phyloP scores from a whole-genome alignment of 2,329 filamentous ascomycete genomes.

The Aureobasidium sp. region DNA sequence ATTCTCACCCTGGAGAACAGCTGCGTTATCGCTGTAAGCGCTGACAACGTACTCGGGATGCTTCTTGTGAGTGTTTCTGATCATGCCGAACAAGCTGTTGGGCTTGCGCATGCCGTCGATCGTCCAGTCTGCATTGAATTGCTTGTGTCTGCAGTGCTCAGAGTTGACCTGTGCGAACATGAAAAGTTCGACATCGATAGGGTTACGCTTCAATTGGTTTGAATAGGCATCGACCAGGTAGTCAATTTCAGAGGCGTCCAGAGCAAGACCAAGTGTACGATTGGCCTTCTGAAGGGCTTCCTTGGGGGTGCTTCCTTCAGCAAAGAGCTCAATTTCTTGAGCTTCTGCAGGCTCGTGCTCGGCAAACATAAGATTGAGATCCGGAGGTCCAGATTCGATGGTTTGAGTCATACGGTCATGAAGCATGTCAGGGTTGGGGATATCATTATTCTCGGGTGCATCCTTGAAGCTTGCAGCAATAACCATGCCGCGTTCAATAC shows the following conservation, averaged over 20 bases:
- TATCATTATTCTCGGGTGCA: conserved; percentile 40
- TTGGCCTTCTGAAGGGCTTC: conserved; percentile 76
- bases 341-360: conserved; percentile 48
- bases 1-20: conserved; percentile 69
- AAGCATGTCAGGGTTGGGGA: conserved; percentile 60
- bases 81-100: conserved; percentile 88
- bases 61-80: conserved; percentile 81
- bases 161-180: conserved; percentile 99
- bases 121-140: conserved; percentile 95
- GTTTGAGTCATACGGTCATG: conserved; percentile 95
- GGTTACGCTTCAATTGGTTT: conserved; percentile 53
- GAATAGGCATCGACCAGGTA: conserved; percentile 84
- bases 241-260: conserved; percentile 83
- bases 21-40: conserved; percentile 95
- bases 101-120: conserved; percentile 78
- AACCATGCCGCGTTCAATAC: conserved; percentile 80
- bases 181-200: conserved; percentile 90
- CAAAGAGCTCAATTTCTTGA: conserved; percentile 35
- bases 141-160: conserved; percentile 81
- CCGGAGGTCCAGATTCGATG: conserved; percentile 58
- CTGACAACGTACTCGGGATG: conserved; percentile 76
- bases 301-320: conserved; percentile 55
- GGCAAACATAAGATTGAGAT: conserved; percentile 69
- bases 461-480: conserved; percentile 57
- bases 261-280: conserved; percentile 69